Evolutionary conservation across 2,329 filamentous ascomycete species (phyloP).

Genomic region (Periconia sp.): DNA sequence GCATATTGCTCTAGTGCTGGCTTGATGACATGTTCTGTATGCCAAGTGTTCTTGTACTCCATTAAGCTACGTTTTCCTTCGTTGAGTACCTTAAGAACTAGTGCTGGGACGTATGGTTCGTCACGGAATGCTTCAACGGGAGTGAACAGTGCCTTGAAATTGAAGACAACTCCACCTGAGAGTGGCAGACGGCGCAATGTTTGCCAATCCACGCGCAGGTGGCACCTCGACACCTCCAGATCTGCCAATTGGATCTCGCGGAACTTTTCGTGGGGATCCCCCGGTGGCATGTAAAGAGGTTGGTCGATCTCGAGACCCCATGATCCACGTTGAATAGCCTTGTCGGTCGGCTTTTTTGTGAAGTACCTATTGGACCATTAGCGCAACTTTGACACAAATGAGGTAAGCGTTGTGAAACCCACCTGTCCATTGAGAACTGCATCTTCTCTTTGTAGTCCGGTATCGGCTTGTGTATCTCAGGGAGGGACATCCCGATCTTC

Average conservation of each 20-base stretch:
- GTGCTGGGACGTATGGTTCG: conserved; percentile 74
- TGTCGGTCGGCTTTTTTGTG: conserved; percentile 74
- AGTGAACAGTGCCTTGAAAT: conserved; percentile 88
- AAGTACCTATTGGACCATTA: conserved; percentile 67
- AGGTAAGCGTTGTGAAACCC: conserved; percentile 29
- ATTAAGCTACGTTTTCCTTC: conserved; percentile 74
- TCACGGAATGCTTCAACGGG: conserved; percentile 71
- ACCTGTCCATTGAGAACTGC: conserved; percentile 86
- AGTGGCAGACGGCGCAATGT: conserved; percentile 80
- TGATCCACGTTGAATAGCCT: conserved; percentile 81
- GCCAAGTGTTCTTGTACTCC: conserved; percentile 83
- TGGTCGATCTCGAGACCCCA: conserved; percentile 81
- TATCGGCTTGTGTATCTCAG: conserved; percentile 74
- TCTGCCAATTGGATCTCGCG: conserved; percentile 64
- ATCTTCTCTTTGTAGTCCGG: conserved; percentile 89
- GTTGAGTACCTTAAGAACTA: conserved; percentile 71
- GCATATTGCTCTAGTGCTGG: conserved; percentile 69
- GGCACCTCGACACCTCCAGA: conserved; percentile 64
- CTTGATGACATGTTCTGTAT: conserved; percentile 75
- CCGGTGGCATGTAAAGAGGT: conserved; percentile 76
- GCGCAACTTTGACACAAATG: conserved; percentile 6
- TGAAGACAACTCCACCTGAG: conserved; percentile 78
- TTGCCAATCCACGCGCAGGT: conserved; percentile 86
- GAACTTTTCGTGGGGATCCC: conserved; percentile 67
- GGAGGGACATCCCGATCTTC: conserved; percentile 74